Percentiles rank a stretch among this genome's conserved stretches.
Evolutionary conservation across 106 monocot species (phyloP).

Genomic region (Dendrobium chrysotoxum): DNA sequence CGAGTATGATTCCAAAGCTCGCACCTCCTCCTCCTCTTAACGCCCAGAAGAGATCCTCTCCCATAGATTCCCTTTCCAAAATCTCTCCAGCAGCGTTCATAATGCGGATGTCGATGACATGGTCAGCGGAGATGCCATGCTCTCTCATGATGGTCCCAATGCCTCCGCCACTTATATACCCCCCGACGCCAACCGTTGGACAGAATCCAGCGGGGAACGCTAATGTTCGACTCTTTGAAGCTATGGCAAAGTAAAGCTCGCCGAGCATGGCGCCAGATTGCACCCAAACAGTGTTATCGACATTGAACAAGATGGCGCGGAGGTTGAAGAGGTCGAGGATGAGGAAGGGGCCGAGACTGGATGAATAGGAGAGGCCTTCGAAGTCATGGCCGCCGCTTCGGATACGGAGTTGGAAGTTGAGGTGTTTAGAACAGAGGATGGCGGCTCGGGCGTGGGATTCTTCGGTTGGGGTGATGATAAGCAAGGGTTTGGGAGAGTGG

Average conservation of each 20-base stretch:
- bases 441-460: too few species aligned
- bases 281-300: constrained; percentile 24
- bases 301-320: too few species aligned
- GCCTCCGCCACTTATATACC: constrained; percentile 45
- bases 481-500: too few species aligned
- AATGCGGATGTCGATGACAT: constrained; percentile 28
- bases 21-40: constrained; percentile 40
- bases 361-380: too few species aligned
- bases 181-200: constrained; percentile 44
- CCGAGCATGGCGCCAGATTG: constrained; percentile 35
- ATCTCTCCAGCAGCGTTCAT: constrained; percentile 26
- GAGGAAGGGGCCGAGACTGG: too few species aligned
- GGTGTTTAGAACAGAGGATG: too few species aligned
- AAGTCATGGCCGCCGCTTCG: too few species aligned
- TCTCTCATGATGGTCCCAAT: constrained; percentile 29
- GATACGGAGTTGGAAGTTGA: too few species aligned
- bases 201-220: constrained; percentile 37
- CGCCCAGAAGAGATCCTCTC: constrained; percentile 61
- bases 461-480: too few species aligned
- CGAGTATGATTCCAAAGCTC: constrained; percentile 41
- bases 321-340: too few species aligned
- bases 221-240: constrained; percentile 4
- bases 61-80: constrained; percentile 41
- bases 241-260: constrained; percentile 35
- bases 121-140: constrained; percentile 28